Percentiles rank a stretch among this genome's conserved stretches.
Evolutionary conservation across 257 asterid genomes (phyloP).

Genomic region (Solanum clarkiae): DNA sequence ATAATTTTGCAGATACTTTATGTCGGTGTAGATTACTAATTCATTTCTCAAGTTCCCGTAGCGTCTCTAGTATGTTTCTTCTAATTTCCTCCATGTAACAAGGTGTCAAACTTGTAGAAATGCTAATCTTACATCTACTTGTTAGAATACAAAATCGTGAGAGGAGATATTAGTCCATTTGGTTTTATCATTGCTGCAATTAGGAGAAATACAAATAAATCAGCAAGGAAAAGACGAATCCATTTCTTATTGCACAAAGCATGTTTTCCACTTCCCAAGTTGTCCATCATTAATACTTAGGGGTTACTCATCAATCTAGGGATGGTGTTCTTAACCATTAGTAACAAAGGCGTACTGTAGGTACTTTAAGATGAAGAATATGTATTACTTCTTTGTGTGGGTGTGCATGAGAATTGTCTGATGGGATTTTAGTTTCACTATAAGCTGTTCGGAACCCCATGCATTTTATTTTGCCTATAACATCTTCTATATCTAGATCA

Average conservation of each 20-base stretch:
- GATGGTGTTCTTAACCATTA: not conserved
- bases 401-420: not conserved
- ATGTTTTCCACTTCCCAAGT: not conserved
- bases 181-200: not conserved
- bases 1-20: not conserved
- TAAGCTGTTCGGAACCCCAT: not conserved
- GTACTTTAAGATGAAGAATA: not conserved
- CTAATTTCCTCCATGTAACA: not conserved
- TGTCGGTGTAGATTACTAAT: not conserved
- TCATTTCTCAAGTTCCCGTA: not conserved
- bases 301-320: not conserved
- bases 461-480: not conserved
- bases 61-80: not conserved
- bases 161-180: not conserved
- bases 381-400: not conserved
- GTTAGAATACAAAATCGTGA: not conserved
- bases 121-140: not conserved
- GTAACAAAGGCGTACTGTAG: not conserved
- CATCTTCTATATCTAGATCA: not conserved
- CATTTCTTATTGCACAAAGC: not conserved
- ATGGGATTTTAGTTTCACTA: not conserved
- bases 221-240: not conserved
- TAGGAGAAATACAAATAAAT: not conserved
- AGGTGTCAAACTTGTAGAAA: not conserved
- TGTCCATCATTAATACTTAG: not conserved